Conservation (phyloP, 1,284 basidiomycete species). For the Cryptococcus amylolentus region DNA sequence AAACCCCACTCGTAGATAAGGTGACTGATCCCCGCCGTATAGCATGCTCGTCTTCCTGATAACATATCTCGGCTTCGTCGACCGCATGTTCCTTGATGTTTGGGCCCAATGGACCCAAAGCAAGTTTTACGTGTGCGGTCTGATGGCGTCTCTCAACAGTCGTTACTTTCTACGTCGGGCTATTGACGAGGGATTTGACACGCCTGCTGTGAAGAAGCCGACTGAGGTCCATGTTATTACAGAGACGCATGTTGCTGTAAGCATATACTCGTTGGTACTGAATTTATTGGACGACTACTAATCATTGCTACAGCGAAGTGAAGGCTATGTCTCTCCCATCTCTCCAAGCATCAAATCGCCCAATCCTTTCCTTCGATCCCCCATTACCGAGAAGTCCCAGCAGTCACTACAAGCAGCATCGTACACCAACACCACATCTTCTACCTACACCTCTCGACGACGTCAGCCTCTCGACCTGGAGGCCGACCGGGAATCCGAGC, state of each 20-base stretch:
- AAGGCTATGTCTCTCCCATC: background rate
- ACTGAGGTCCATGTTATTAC: slow-evolving; percentile 9
- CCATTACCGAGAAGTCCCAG: background rate
- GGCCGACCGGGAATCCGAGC: slow-evolving; percentile 3
- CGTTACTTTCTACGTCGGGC: slow-evolving; percentile 6
- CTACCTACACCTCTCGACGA: background rate
- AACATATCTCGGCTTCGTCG: background rate
- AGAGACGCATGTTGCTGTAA: slow-evolving; percentile 10
- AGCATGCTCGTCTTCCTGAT: slow-evolving; percentile 9
- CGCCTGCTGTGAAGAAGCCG: background rate
- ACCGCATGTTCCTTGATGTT: slow-evolving; percentile 1
- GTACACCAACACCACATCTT: background rate
- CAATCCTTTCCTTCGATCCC: background rate
- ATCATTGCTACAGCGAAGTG: background rate
- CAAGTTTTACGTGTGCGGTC: slow-evolving; percentile 9
- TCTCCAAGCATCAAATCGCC: background rate
- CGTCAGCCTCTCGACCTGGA: background rate
- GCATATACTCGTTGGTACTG: background rate
- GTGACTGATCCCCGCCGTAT: background rate
- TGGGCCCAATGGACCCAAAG: slow-evolving; percentile 9
- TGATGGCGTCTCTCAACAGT: slow-evolving; percentile 15
- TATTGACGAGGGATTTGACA: background rate
- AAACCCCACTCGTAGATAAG: background rate
- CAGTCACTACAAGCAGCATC: background rate
- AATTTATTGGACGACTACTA: background rate